Conservation (phyloP, 306 rosid genomes). For the Castanea mollissima region DNA sequence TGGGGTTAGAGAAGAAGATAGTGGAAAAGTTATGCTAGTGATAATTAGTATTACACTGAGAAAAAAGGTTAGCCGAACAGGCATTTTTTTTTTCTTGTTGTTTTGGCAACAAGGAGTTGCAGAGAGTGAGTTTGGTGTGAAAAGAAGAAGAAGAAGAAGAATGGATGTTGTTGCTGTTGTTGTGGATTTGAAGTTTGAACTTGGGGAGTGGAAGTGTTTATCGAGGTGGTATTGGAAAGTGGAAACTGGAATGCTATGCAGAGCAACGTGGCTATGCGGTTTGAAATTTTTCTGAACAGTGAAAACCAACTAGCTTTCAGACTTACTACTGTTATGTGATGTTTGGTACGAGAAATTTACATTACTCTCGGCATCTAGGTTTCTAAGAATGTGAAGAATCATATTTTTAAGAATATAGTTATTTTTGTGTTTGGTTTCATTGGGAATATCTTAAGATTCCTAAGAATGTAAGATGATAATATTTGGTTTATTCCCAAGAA, state of each 20-base stretch:
- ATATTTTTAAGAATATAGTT: no score
- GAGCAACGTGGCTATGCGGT: constrained; percentile 19
- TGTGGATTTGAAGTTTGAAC: constrained; percentile 19
- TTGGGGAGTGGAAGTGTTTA: constrained; percentile 13
- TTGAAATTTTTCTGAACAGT: constrained; percentile 36
- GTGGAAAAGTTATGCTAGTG: neutral
- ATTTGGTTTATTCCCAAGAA: no score
- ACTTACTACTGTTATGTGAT: no score
- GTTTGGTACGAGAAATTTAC: no score
- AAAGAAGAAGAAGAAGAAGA: constrained; percentile 13
- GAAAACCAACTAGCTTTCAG: neutral
- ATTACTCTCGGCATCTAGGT: no score
- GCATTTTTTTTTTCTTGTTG: constrained; percentile 11
- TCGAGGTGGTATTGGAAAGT: constrained; percentile 34
- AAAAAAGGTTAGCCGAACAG: neutral
- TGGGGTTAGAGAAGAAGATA: constrained; percentile 43
- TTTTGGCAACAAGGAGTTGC: constrained; percentile 37
- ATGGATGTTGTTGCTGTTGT: neutral
- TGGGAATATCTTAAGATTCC: no score
- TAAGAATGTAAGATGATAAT: no score
- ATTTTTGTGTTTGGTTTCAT: no score
- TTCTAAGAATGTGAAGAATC: no score
- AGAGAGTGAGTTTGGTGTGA: neutral
- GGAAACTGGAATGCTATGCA: no score
- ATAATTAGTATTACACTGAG: no score